Percentiles rank a stretch among this genome's conserved stretches.
These are phyloP conservation scores for Filosporella fistucella DNA, from an alignment of 495 filamentous ascomycete species.

Conservation along the genomic window DNA sequence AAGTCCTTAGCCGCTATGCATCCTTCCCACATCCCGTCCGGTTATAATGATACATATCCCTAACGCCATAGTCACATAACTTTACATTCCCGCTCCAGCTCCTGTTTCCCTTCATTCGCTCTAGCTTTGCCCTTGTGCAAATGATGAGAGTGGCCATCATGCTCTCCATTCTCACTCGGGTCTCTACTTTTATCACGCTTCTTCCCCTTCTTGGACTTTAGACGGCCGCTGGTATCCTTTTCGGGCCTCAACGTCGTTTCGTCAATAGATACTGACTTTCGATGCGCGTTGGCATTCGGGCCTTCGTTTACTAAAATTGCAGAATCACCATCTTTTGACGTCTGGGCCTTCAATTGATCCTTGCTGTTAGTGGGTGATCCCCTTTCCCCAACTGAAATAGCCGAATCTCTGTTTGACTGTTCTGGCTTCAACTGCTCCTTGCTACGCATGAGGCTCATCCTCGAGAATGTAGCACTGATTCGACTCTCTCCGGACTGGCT, in stretches of 20 bases:
- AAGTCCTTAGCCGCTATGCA: no score
- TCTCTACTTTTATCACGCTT: slow-evolving; percentile 11
- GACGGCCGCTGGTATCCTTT: slow-evolving; percentile 30
- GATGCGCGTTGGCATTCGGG: slow-evolving; percentile 29
- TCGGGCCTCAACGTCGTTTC: slow-evolving; percentile 30
- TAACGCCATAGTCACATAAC: slow-evolving; percentile 48
- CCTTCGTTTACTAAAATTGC: no score
- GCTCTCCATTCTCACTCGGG: background rate
- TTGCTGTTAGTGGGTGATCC: background rate
- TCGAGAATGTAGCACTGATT: slow-evolving; percentile 61
- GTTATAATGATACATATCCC: no score
- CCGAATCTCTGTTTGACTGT: no score
- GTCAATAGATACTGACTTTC: slow-evolving; percentile 43
- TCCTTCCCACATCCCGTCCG: no score
- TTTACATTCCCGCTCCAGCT: slow-evolving; percentile 68
- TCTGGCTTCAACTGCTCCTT: slow-evolving; percentile 43
- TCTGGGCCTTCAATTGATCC: no score
- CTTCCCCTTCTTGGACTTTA: slow-evolving; percentile 39
- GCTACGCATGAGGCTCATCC: slow-evolving; percentile 49
- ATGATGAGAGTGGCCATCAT: slow-evolving; percentile 17
- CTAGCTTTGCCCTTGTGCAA: slow-evolving; percentile 34
- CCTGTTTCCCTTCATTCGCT: slow-evolving; percentile 25
- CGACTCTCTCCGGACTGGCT: slow-evolving; percentile 65
- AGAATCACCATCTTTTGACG: no score
- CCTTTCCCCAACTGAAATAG: background rate